These are phyloP conservation scores for Neofusicoccum cordaticola DNA, from an alignment of 2,329 filamentous ascomycete species.

Conservation along the genomic window DNA sequence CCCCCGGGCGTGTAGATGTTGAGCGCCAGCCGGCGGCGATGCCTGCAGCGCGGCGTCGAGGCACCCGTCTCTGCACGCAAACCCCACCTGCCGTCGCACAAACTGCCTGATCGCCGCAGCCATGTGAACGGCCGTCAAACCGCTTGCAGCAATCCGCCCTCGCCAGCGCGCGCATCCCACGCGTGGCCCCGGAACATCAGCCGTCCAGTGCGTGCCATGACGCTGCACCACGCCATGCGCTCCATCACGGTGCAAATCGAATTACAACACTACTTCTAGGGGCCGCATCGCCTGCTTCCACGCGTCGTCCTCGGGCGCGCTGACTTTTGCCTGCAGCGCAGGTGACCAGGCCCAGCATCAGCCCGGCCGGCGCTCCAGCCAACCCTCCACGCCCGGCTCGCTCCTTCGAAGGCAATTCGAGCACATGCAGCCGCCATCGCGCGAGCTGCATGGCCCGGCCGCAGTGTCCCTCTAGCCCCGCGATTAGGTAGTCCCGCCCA, in stretches of 20 bases:
- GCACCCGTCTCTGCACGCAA: not conserved
- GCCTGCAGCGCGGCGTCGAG: not conserved
- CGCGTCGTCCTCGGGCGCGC: not conserved
- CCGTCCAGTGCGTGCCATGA: not conserved
- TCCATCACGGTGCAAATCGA: not conserved
- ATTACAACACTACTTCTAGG: not conserved
- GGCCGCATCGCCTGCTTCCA: not conserved
- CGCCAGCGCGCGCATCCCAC: constrained; percentile 1
- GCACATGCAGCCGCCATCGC: not conserved
- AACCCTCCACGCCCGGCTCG: not conserved
- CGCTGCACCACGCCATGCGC: not conserved
- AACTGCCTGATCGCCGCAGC: constrained; percentile 6
- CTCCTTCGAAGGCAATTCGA: not conserved
- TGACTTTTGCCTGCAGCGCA: not conserved
- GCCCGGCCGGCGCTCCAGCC: not conserved
- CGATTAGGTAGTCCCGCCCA: not conserved
- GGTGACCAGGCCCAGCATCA: not conserved
- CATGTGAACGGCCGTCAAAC: not conserved
- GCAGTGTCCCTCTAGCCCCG: too few species aligned
- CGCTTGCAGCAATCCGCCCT: not conserved
- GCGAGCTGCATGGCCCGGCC: not conserved
- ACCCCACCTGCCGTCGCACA: not conserved
- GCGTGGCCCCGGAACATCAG: not conserved
- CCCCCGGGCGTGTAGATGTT: not conserved
- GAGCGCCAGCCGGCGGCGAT: too few species aligned